Base-by-base conservation (phyloP, 495 filamentous ascomycete genomes). In the Aspergillus avenaceus region DNA sequence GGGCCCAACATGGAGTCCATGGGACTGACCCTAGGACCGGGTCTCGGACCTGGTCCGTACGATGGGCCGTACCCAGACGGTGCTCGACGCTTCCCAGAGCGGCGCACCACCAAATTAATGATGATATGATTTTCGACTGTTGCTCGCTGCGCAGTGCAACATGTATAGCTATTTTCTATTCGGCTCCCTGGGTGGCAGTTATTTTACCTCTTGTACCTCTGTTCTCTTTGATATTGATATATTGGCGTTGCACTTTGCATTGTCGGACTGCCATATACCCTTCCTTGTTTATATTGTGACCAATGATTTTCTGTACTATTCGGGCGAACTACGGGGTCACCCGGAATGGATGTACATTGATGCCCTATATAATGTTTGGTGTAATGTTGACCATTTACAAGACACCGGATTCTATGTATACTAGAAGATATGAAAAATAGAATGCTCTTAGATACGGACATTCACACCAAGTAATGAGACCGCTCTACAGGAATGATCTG, bases 101-200 rank as follows among this genome's bases (percentile, higher is more conserved):
- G 91, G 64, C 73, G 90, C 51, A 92, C 85, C 61, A 96, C 90
- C 49, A 80, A 80, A 69, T 65, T 96, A 59, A 92, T 92, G 76
- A 93, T 93, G 85, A 87, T 91, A 82, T 87, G 70, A 78, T 54
- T 11, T 41, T 19, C 7, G 2, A 18, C 3, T 38, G 6, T 9
- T 19, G 16, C 34, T 38, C 34, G 1, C 2, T 21, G 34, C 6
- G 34, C 34, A 2, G 34, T 21, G 16, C 16, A 14, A 38, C 16
- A 8, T 38, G 6, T 21, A 38, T 21, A 38, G 18, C 25, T 38
- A 2, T 45, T 54, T 32, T 36, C 22, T 45, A 48, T 25, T 44
- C 22, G 47, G 25, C 25, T 40, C 22, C 26, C 47, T 16, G 34
- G 21, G 14, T 49, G 34, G 37, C 12, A 21, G 37, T 27, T 11